These are phyloP conservation scores for Pseudodiploospora longispora DNA, from an alignment of 2,329 filamentous ascomycete genomes.

Conservation along the genomic window DNA sequence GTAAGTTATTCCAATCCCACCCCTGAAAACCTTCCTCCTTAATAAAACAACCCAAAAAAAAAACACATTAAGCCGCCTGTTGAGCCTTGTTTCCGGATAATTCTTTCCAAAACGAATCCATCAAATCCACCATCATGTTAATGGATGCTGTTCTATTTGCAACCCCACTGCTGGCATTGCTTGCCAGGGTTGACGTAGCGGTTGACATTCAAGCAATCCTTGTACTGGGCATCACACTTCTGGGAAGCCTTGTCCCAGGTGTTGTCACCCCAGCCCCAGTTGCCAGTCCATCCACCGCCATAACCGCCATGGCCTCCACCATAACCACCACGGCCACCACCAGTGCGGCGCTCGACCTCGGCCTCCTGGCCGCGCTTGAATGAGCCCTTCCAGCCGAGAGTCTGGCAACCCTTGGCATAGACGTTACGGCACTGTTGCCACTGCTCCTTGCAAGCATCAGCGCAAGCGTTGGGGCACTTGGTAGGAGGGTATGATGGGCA, in stretches of 20 bases:
- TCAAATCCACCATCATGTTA: too few relatives aligned
- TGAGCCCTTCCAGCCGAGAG: conserved; percentile 17
- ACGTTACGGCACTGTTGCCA: conserved; percentile 38
- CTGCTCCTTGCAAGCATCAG: conserved; percentile 46
- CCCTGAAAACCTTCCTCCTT: not conserved
- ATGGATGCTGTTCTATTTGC: conserved; percentile 4
- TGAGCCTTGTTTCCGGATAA: too few relatives aligned
- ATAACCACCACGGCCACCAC: conserved; percentile 4
- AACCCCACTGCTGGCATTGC: conserved; percentile 34
- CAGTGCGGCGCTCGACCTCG: conserved; percentile 15
- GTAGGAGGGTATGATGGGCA: conserved; percentile 37
- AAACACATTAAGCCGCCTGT: not conserved
- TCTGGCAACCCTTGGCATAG: conserved; percentile 42
- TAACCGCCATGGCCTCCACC: not conserved
- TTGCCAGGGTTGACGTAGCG: conserved; percentile 24
- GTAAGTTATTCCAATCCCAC: too few relatives aligned
- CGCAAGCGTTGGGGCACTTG: conserved; percentile 33
- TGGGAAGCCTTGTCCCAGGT: conserved; percentile 21
- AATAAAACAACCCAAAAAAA: not conserved
- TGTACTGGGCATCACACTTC: conserved; percentile 43
- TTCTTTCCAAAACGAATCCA: too few relatives aligned
- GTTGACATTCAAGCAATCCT: conserved; percentile 39
- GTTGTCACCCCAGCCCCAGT: conserved; percentile 23
- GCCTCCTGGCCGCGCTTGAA: conserved; percentile 18
- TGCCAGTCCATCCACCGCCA: conserved; percentile 4